Conservation (phyloP, 345 rosid genomes). For the Cardiospermum halicacabum region DNA sequence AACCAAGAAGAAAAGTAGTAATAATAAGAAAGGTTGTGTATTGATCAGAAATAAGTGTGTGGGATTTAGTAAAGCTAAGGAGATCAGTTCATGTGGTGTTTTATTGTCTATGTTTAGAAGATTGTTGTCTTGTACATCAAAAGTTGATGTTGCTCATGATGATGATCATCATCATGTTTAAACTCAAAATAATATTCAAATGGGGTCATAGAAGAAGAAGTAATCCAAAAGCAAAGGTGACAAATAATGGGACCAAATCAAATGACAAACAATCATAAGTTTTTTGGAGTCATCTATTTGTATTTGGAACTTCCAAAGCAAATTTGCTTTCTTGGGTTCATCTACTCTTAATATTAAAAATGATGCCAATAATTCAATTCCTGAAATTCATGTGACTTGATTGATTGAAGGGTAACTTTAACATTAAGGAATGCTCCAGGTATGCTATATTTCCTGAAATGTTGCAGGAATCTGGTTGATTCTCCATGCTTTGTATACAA, state of each 20-base stretch:
- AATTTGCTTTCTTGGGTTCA: neutral
- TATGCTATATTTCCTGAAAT: no score
- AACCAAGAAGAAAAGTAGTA: neutral
- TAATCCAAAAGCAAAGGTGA: neutral
- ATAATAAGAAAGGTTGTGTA: neutral
- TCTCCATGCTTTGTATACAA: neutral
- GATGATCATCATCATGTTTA: neutral
- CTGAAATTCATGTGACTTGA: neutral
- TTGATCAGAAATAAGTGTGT: slow-evolving; percentile 1
- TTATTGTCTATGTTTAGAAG: slow-evolving; percentile 35
- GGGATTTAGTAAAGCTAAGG: slow-evolving; percentile 14
- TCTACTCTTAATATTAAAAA: neutral
- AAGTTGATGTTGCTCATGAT: slow-evolving; percentile 40
- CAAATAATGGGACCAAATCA: neutral
- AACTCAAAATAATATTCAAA: no score
- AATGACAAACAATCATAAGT: no score
- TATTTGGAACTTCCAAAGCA: slow-evolving; percentile 6
- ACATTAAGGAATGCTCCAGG: no score
- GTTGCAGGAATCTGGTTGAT: neutral
- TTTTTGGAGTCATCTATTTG: neutral
- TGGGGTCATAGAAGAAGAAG: neutral
- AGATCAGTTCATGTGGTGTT: slow-evolving; percentile 24
- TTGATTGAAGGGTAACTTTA: slow-evolving; percentile 3
- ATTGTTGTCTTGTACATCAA: slow-evolving; percentile 37
- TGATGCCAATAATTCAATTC: neutral